Conservation (phyloP, 2,329 filamentous ascomycete genomes). For the Pseudopithomyces maydicus region DNA sequence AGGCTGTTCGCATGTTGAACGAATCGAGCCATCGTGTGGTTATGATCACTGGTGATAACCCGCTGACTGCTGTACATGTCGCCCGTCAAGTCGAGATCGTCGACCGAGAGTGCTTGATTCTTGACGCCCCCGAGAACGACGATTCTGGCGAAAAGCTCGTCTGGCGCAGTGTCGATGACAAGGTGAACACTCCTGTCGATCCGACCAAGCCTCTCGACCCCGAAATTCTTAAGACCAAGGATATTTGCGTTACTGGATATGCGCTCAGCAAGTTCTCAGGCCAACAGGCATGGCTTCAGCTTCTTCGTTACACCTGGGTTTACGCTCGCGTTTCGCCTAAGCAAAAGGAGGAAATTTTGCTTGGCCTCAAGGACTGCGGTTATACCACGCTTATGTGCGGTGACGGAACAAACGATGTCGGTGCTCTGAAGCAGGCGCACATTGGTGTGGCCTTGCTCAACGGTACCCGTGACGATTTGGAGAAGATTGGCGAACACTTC, state of each 20-base stretch:
- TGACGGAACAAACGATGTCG: slow-evolving; percentile 97
- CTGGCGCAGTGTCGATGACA: slow-evolving; percentile 95
- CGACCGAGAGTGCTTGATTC: slow-evolving; percentile 89
- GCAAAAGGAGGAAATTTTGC: slow-evolving; percentile 98
- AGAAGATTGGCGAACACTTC: slow-evolving; percentile 89
- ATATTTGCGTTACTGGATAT: slow-evolving; percentile 95
- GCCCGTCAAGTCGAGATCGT: slow-evolving; percentile 96
- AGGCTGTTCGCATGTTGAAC: slow-evolving; percentile 94
- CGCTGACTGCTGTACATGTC: slow-evolving; percentile 93
- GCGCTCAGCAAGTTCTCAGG: slow-evolving; percentile 87
- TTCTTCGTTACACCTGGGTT: slow-evolving; percentile 92
- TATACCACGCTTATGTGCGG: slow-evolving; percentile 99
- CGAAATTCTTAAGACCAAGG: slow-evolving; percentile 81
- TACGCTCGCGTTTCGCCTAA: slow-evolving; percentile 98
- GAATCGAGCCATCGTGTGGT: slow-evolving; percentile 98
- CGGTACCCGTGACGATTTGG: slow-evolving; percentile 87
- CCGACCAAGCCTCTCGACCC: slow-evolving; percentile 78
- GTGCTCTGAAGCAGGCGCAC: slow-evolving; percentile 96
- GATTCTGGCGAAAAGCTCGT: slow-evolving; percentile 79
- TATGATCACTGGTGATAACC: slow-evolving; percentile 99
- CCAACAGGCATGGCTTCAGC: slow-evolving; percentile 73
- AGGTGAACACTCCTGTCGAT: slow-evolving; percentile 82
- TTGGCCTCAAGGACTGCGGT: slow-evolving; percentile 92
- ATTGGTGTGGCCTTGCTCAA: slow-evolving; percentile 96
- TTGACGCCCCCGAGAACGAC: slow-evolving; percentile 93